A percentile compares a stretch with the other conserved stretches of the same genome.
Evolutionary conservation across 2,329 filamentous ascomycete genomes (phyloP).

Genomic region (Cordyceps javanica): DNA sequence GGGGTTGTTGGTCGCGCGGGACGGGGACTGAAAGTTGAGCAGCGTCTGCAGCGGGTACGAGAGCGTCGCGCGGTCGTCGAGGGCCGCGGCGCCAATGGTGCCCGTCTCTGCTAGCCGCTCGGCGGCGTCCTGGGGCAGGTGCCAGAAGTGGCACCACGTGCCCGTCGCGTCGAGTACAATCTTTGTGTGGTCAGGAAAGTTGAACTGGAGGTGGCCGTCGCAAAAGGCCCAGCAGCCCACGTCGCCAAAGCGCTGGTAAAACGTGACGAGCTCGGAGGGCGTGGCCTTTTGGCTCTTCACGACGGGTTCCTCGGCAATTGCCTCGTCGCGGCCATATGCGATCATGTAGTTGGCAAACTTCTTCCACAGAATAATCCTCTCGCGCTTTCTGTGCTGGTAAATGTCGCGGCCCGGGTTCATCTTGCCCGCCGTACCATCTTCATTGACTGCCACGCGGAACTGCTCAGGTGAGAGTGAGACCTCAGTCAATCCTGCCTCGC

Average conservation of each 20-base stretch:
- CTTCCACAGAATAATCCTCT: slow-evolving; percentile 63
- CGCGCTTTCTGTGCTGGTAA: slow-evolving; percentile 59
- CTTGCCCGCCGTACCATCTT: slow-evolving; percentile 55
- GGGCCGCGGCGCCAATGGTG: slow-evolving; percentile 62
- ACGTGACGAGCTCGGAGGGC: slow-evolving; percentile 59
- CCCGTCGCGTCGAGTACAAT: slow-evolving; percentile 70
- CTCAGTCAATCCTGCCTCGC: slow-evolving; percentile 54
- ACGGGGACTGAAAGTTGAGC: slow-evolving; percentile 55
- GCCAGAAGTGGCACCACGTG: slow-evolving; percentile 72
- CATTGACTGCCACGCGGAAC: slow-evolving; percentile 49
- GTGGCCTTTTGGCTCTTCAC: slow-evolving; percentile 34
- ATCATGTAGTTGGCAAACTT: slow-evolving; percentile 73
- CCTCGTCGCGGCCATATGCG: slow-evolving; percentile 66
- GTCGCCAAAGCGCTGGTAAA: slow-evolving; percentile 75
- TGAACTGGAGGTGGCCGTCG: slow-evolving; percentile 78
- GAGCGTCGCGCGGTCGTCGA: slow-evolving; percentile 64
- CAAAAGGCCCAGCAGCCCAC: slow-evolving; percentile 77
- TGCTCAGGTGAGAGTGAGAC: slow-evolving; percentile 59
- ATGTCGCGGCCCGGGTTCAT: slow-evolving; percentile 57
- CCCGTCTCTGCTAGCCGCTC: slow-evolving; percentile 57
- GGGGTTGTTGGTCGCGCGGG: slow-evolving; percentile 22
- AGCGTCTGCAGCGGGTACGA: slow-evolving; percentile 68
- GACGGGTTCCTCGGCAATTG: slow-evolving; percentile 40
- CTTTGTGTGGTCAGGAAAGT: slow-evolving; percentile 85
- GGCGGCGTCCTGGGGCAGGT: slow-evolving; percentile 65